Evolutionary conservation across 2,329 filamentous ascomycete genomes (phyloP).

Genomic region (Rhynchosporium secalis): DNA sequence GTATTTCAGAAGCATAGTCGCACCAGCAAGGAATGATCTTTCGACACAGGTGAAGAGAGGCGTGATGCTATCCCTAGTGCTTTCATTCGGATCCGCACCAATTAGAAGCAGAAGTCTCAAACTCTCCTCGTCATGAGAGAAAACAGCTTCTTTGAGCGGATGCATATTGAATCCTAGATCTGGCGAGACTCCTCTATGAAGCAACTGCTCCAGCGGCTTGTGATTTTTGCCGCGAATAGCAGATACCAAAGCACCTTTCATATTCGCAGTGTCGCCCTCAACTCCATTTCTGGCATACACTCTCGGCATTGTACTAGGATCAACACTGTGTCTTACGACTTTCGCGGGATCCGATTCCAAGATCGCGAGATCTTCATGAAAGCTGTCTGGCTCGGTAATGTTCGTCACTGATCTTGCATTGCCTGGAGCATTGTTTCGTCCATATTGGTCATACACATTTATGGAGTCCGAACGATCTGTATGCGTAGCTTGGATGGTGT

Average conservation of each 20-base stretch:
- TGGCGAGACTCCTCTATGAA: constrained; percentile 57
- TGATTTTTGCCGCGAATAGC: constrained; percentile 59
- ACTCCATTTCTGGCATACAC: constrained; percentile 50
- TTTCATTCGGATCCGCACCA: constrained; percentile 56
- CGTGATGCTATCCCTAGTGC: constrained; percentile 50
- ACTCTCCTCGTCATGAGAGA: constrained; percentile 52
- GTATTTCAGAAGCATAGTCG: constrained; percentile 62
- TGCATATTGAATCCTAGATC: constrained; percentile 49
- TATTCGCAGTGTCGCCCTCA: constrained; percentile 46
- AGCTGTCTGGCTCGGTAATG: constrained; percentile 41
- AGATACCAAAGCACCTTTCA: constrained; percentile 51
- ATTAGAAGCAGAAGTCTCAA: constrained; percentile 57
- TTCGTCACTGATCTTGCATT: constrained; percentile 35
- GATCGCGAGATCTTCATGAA: constrained; percentile 42
- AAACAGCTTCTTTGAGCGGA: constrained; percentile 54
- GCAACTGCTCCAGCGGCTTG: constrained; percentile 55
- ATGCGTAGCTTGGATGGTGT: background rate
- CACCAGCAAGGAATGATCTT: constrained; percentile 55
- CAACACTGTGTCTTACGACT: constrained; percentile 51
- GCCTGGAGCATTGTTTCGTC: constrained; percentile 30
- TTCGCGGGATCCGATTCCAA: constrained; percentile 47
- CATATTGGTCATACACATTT: constrained; percentile 13
- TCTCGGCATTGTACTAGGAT: constrained; percentile 52
- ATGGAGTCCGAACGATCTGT: background rate
- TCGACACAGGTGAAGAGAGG: constrained; percentile 54